Percentiles rank a stretch among this genome's conserved stretches.
phyloP scores from a whole-genome alignment of 352 stramenopile genomes.

The Aphanomyces cochlioides region DNA sequence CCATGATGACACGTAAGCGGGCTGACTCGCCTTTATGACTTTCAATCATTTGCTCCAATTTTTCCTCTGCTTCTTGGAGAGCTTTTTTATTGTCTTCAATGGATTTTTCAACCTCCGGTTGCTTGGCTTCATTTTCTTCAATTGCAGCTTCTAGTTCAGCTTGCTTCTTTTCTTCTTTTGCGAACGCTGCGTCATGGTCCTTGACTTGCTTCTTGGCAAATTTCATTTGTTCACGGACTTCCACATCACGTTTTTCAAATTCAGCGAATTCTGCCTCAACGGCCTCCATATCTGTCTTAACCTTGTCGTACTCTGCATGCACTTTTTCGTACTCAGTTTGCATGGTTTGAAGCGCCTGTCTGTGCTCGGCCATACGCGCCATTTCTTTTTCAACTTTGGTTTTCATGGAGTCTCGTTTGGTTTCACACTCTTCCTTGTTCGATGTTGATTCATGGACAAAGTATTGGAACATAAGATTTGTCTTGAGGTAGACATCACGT shows the following conservation, averaged over 20 bases:
- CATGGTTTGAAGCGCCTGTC: constrained; percentile 75
- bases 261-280: constrained; percentile 92
- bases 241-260: constrained; percentile 97
- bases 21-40: constrained; percentile 71
- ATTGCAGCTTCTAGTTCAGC: constrained; percentile 77
- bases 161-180: constrained; percentile 90
- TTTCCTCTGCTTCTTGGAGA: constrained; percentile 81
- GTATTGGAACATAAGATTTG: constrained; percentile 96
- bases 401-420: constrained; percentile 59
- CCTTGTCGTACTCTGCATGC: constrained; percentile 78
- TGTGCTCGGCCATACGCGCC: constrained; percentile 75
- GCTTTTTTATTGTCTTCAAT: constrained; percentile 65
- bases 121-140: constrained; percentile 81
- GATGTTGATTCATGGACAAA: constrained; percentile 71
- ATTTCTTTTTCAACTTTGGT: constrained; percentile 69
- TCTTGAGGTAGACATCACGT: constrained; percentile 94
- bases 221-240: constrained; percentile 97
- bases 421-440: constrained; percentile 68
- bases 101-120: constrained; percentile 85
- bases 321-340: constrained; percentile 74
- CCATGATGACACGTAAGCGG: constrained; percentile 69
- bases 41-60: constrained; percentile 81
- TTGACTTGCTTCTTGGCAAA: constrained; percentile 91
- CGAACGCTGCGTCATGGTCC: constrained; percentile 86
- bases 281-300: constrained; percentile 81